These are phyloP conservation scores for Colletotrichum chrysophilum DNA, from an alignment of 2,329 filamentous ascomycete species.

Conservation along the genomic window DNA sequence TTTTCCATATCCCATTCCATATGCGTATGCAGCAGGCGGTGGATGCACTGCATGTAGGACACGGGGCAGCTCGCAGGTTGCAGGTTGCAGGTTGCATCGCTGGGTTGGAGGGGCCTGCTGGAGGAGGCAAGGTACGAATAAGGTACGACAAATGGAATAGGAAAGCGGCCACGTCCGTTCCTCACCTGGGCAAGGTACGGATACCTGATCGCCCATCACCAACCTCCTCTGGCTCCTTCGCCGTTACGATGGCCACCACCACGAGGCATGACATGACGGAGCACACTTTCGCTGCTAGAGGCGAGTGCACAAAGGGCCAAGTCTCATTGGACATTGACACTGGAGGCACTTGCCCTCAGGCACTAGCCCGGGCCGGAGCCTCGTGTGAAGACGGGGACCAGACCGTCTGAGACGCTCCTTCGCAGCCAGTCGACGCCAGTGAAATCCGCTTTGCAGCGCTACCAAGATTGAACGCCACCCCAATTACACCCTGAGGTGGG, in stretches of 20 bases:
- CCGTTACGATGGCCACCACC: neutral
- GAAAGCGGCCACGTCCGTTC: neutral
- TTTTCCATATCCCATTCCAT: neutral
- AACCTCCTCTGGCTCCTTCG: neutral
- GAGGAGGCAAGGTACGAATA: neutral
- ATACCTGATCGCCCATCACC: neutral
- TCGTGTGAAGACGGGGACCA: constrained; percentile 1
- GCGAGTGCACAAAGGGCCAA: neutral
- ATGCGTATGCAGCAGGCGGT: neutral
- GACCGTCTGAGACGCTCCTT: constrained; percentile 9
- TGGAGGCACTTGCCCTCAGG: neutral
- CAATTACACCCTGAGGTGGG: neutral
- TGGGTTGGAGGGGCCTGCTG: neutral
- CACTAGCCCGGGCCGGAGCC: neutral
- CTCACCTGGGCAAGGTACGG: neutral
- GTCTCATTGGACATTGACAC: neutral
- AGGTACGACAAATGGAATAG: neutral
- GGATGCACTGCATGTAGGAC: constrained; percentile 1
- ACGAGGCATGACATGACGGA: constrained; percentile 1
- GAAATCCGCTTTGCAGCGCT: neutral
- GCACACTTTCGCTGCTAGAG: neutral
- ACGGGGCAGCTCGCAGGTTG: constrained; percentile 2
- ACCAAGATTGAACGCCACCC: constrained; percentile 2
- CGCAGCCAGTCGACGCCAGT: neutral
- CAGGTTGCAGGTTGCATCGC: neutral